Base-by-base conservation (phyloP, 176 grass and related monocot genomes). In the Carex pumila region DNA sequence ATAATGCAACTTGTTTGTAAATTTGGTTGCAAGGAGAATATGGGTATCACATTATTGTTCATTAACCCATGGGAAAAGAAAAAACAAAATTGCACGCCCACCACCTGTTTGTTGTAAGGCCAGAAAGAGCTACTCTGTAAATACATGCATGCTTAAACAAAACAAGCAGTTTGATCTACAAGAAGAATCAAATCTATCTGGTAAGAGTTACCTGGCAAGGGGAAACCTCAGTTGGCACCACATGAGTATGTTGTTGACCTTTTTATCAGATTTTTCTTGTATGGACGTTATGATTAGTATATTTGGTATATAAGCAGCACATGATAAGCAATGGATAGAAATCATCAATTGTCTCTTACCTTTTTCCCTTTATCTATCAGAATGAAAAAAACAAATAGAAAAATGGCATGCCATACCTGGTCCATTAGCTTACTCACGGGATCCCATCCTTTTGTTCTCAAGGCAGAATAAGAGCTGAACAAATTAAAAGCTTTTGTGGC, bases 371-470 rank as follows among this genome's bases (percentile, higher is more conserved):
- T 36, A 36, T 36, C 34, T 36, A 3, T 36, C 34, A 36, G 34
- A 4, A 36, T 25, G 25, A 39, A 7, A 70, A 85, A 25, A 82
- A 65, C 34, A 36, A 36, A 36, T 4, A 36, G 34, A 36, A 36
- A 36, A 36, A 36, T 36, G 79, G 34, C 83, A 13, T 65, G 21
- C 65, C 83, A 77, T 36, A 5, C 71, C 14, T 65, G 66, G 56
- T 89, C 83, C 21, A 75, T 56, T 72, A 89, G 84, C 77, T 56
- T 89, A 79, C 87, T 84, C 3, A 12, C 83, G 3, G 32, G 12
- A 4, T 64, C 83, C 17, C 78, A 86, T 54, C 53, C 87, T 13
- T 39, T 75, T 31, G 39, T 77, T 3, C 55, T 89, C 56, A 89
- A 81, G 52, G 84, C 64, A 12, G 87, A 89, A 66, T 67, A 85